Conservation (phyloP, 2,329 filamentous ascomycete genomes). For the Pseudogymnoascus destructans region DNA sequence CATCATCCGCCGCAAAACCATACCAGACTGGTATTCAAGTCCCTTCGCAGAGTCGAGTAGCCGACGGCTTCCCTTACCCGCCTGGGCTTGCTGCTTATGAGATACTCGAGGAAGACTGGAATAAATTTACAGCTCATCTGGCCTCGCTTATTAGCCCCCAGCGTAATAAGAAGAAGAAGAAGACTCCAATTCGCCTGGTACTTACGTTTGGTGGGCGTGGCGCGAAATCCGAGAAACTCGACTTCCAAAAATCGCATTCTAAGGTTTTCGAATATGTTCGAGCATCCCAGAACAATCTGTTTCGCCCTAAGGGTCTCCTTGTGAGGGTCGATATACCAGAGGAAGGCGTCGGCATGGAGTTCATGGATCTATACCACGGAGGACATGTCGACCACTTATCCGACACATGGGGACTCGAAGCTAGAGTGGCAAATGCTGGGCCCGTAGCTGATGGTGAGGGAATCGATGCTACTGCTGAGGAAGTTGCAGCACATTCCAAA, state of each 20-base stretch:
- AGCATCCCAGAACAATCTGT: conserved; percentile 14
- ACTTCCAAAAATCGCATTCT: conserved; percentile 12
- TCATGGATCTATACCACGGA: conserved; percentile 19
- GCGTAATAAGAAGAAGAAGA: neutral
- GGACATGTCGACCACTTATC: conserved; percentile 9
- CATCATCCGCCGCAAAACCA: neutral
- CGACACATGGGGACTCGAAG: neutral
- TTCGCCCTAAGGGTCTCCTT: conserved; percentile 16
- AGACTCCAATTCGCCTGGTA: neutral
- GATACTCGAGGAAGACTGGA: conserved; percentile 13
- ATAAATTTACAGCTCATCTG: neutral
- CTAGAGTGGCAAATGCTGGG: neutral
- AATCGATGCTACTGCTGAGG: neutral
- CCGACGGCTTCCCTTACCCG: conserved; percentile 16
- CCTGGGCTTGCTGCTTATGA: conserved; percentile 11
- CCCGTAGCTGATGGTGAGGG: neutral
- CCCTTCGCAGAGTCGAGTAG: conserved; percentile 9
- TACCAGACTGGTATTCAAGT: conserved; percentile 12
- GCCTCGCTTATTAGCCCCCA: neutral
- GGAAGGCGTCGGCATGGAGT: conserved; percentile 16
- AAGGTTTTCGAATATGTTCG: conserved; percentile 15
- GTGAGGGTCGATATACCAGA: conserved; percentile 19
- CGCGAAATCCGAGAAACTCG: conserved; percentile 2
- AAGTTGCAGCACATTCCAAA: neutral
- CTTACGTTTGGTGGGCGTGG: neutral